Conservation (phyloP, 208 protist species). For the Trypanosoma cruzi region DNA sequence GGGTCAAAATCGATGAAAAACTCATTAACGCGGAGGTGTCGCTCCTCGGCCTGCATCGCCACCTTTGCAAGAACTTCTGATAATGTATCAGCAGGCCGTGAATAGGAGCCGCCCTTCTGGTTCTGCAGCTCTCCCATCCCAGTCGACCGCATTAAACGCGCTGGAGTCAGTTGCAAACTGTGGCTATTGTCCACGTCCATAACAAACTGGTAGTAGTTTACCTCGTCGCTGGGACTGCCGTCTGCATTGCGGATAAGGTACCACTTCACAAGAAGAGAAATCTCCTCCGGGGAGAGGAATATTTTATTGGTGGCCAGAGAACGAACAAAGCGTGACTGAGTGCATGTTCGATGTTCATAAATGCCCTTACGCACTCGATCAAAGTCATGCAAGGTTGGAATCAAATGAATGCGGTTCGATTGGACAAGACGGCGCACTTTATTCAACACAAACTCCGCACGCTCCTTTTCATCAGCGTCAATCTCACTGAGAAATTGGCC, state of each 20-base stretch:
- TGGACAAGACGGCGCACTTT: conserved; percentile 56
- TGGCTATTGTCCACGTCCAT: conserved; percentile 79
- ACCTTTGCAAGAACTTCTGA: conserved; percentile 53
- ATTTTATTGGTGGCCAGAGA: conserved; percentile 85
- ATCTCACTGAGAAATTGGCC: conserved; percentile 45
- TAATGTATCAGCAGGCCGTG: conserved; percentile 31
- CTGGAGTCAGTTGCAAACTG: conserved; percentile 14
- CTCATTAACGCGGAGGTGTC: conserved; percentile 58
- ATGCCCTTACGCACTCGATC: conserved; percentile 83
- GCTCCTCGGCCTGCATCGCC: conserved; percentile 49
- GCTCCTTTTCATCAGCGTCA: conserved; percentile 33
- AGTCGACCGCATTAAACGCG: conserved; percentile 7
- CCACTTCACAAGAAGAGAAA: conserved; percentile 74
- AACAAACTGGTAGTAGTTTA: conserved; percentile 91
- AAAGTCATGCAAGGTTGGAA: conserved; percentile 88
- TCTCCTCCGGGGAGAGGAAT: conserved; percentile 69
- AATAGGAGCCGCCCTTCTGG: conserved; percentile 17
- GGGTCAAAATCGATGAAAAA: conserved; percentile 89
- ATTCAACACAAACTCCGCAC: conserved; percentile 43
- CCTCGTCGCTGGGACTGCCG: conserved; percentile 63
- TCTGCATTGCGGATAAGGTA: conserved; percentile 75
- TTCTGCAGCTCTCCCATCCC: conserved; percentile 16
- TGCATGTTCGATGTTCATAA: conserved; percentile 87
- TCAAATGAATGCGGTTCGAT: conserved; percentile 82
- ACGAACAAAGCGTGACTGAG: conserved; percentile 77